These are phyloP conservation scores for Eudorina sp. DNA, from an alignment of 139 green algal genomes.

Conservation along the genomic window DNA sequence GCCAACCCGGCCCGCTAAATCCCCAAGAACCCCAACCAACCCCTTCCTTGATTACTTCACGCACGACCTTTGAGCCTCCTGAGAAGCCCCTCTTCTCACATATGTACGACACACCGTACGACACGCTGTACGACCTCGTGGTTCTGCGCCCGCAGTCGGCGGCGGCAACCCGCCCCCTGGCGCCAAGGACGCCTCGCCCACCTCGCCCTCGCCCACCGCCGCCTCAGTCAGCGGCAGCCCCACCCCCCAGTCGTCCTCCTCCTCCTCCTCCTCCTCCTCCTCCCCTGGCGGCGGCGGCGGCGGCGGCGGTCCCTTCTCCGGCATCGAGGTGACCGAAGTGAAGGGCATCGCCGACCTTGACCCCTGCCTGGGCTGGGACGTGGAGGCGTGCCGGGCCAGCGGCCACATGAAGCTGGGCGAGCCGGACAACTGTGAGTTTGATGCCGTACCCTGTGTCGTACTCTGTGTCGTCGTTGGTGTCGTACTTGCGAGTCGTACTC, in stretches of 20 bases:
- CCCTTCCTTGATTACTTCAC: no score
- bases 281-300: neutral
- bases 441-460: neutral
- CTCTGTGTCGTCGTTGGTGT: neutral
- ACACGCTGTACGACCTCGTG: no score
- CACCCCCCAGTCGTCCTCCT: neutral
- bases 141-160: neutral
- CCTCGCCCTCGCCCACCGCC: neutral
- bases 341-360: neutral
- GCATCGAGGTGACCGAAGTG: no score
- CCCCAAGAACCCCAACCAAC: no score
- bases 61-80: no score
- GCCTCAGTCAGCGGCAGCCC: neutral
- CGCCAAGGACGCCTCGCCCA: neutral
- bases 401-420: constrained; percentile 11
- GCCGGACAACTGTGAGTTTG: neutral
- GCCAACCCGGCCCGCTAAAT: no score
- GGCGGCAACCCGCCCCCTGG: neutral
- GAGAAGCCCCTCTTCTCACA: no score
- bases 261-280: neutral
- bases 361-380: constrained; percentile 43
- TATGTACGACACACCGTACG: no score
- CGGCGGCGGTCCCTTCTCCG: neutral
- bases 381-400: constrained; percentile 19
- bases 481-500: no score